Evolutionary conservation across 805 yeast genomes (phyloP).

Genomic region (Yarrowia hollandica): DNA sequence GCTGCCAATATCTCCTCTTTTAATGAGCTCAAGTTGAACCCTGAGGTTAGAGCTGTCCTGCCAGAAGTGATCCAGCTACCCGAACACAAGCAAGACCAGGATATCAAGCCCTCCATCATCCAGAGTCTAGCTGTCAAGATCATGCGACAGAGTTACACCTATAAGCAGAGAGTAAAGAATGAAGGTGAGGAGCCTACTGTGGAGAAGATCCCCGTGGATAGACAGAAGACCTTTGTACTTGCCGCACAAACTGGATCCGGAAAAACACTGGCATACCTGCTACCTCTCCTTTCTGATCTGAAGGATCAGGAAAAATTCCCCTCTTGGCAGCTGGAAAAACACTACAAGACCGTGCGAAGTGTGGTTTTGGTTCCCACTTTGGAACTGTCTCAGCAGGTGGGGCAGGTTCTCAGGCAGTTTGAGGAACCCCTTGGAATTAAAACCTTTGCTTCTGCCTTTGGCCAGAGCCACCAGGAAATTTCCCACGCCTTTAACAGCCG

Average conservation of each 20-base stretch:
- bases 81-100: constrained; percentile 42
- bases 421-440: constrained; percentile 19
- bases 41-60: constrained; percentile 56
- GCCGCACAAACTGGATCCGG: constrained; percentile 99
- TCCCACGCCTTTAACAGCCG: constrained; percentile 42
- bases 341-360: constrained; percentile 56
- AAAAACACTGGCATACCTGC: constrained; percentile 87
- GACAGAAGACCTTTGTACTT: constrained; percentile 62
- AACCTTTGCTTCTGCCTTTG: constrained; percentile 23
- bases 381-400: constrained; percentile 82
- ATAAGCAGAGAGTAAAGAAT: constrained; percentile 32
- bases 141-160: constrained; percentile 45
- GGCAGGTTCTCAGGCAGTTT: constrained; percentile 42
- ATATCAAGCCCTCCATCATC: constrained; percentile 67
- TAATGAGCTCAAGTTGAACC: constrained; percentile 64
- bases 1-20: constrained; percentile 57
- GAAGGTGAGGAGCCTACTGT: constrained; percentile 28
- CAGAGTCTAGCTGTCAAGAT: constrained; percentile 74
- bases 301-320: constrained; percentile 54
- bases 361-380: constrained; percentile 86
- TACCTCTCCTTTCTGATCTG: constrained; percentile 69
- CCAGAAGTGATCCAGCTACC: constrained; percentile 50
- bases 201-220: constrained; percentile 38
- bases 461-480: constrained; percentile 17
- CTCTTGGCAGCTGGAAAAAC: constrained; percentile 41